These are phyloP conservation scores for Garcia nutans DNA, from an alignment of 345 rosid genomes.

Conservation along the genomic window DNA sequence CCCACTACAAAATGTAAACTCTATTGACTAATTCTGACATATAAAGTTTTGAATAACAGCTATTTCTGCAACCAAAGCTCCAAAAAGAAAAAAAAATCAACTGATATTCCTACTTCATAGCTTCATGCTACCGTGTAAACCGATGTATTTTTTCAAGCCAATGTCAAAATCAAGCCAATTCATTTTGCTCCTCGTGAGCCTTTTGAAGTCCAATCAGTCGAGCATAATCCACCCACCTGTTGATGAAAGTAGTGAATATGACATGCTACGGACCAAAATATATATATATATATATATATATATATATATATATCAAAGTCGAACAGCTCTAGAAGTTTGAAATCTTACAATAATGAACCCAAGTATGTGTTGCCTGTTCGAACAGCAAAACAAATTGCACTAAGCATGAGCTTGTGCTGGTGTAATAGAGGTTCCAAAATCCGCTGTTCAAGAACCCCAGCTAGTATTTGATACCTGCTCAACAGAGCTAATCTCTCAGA, in stretches of 20 bases:
- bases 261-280: neutral
- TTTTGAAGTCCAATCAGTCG: constrained; percentile 88
- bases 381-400: constrained; percentile 85
- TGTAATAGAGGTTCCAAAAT: constrained; percentile 89
- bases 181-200: constrained; percentile 47
- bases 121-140: no score
- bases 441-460: constrained; percentile 95
- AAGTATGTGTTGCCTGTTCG: constrained; percentile 97
- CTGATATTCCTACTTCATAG: constrained; percentile 2
- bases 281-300: no score
- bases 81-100: neutral
- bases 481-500: constrained; percentile 16
- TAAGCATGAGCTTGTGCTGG: constrained; percentile 77
- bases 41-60: neutral
- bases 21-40: constrained; percentile 8
- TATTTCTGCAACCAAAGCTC: constrained; percentile 7
- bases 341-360: constrained; percentile 91
- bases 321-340: neutral
- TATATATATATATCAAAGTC: neutral
- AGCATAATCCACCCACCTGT: constrained; percentile 99
- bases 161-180: constrained; percentile 10
- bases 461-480: constrained; percentile 90
- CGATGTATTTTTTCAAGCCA: no score
- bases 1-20: neutral
- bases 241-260: constrained; percentile 8